Evolutionary conservation across 129 eudicot genomes (phyloP).

Genomic region (Chrysanthemum lavandulifolium): DNA sequence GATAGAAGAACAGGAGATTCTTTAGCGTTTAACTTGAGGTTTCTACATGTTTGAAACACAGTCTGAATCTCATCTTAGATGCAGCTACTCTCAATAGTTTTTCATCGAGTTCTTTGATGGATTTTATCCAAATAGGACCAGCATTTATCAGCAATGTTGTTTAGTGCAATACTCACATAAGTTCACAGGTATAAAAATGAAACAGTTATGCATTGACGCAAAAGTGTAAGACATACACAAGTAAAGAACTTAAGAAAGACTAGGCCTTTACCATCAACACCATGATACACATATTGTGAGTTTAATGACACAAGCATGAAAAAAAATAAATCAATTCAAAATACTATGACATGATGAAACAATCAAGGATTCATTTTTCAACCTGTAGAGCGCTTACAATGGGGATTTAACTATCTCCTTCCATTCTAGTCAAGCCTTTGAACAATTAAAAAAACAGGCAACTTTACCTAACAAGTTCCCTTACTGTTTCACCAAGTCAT

Average conservation of each 20-base stretch:
- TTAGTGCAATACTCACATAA: background rate
- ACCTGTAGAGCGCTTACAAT: background rate
- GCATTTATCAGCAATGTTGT: background rate
- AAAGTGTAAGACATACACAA: background rate
- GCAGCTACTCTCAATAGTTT: background rate
- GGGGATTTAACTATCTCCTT: background rate
- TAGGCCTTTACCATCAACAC: background rate
- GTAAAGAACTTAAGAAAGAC: background rate
- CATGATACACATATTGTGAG: background rate
- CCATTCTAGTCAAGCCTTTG: background rate
- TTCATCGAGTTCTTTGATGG: background rate
- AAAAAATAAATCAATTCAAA: background rate
- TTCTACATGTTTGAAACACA: background rate
- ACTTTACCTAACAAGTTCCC: too few species aligned
- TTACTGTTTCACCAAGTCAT: too few species aligned
- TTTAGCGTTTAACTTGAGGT: background rate
- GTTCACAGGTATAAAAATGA: background rate
- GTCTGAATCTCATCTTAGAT: background rate
- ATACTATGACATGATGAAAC: background rate
- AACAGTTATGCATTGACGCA: background rate
- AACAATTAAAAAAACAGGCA: background rate
- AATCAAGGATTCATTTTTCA: background rate
- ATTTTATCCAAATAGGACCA: background rate
- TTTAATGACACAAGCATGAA: background rate
- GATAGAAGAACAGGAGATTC: too few species aligned